A percentile compares a stretch with the other conserved stretches of the same genome.
These are phyloP conservation scores for Aspergillus calidoustus DNA, from an alignment of 2,329 filamentous ascomycete genomes.

Conservation along the genomic window DNA sequence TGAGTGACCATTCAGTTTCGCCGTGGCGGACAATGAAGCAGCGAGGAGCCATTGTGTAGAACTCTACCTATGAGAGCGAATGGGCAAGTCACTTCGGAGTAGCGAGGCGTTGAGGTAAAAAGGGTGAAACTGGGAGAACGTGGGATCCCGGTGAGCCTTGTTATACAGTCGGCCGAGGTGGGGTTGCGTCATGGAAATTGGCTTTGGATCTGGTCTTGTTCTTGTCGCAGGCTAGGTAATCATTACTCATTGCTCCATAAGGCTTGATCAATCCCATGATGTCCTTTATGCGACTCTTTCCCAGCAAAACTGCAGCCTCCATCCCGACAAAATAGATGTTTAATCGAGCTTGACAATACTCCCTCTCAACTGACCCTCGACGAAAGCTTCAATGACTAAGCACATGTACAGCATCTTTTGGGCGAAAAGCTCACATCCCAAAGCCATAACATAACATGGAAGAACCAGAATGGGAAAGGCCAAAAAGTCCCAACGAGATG, in stretches of 20 bases:
- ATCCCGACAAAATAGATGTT: not conserved
- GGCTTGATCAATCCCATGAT: not conserved
- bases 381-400: not conserved
- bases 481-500: conserved; percentile 29
- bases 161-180: not conserved
- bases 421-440: not conserved
- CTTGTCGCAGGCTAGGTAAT: not conserved
- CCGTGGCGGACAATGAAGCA: conserved; percentile 87
- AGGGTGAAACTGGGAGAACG: not conserved
- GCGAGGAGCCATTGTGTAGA: conserved; percentile 61
- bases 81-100: not conserved
- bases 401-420: not conserved
- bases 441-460: not conserved
- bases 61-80: not conserved
- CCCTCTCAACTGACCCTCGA: not conserved
- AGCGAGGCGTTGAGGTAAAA: not conserved
- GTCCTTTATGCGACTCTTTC: not conserved
- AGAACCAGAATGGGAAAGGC: conserved; percentile 24
- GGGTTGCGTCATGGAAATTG: conserved; percentile 15
- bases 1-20: conserved; percentile 93
- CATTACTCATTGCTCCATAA: not conserved
- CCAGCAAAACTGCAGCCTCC: not conserved
- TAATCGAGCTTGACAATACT: not conserved
- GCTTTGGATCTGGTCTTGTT: not conserved
- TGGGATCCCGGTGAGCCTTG: not conserved